A percentile compares a stretch with the other conserved stretches of the same genome.
phyloP scores from a whole-genome alignment of 1,284 basidiomycete genomes.

The Heimioporus punctisporus region DNA sequence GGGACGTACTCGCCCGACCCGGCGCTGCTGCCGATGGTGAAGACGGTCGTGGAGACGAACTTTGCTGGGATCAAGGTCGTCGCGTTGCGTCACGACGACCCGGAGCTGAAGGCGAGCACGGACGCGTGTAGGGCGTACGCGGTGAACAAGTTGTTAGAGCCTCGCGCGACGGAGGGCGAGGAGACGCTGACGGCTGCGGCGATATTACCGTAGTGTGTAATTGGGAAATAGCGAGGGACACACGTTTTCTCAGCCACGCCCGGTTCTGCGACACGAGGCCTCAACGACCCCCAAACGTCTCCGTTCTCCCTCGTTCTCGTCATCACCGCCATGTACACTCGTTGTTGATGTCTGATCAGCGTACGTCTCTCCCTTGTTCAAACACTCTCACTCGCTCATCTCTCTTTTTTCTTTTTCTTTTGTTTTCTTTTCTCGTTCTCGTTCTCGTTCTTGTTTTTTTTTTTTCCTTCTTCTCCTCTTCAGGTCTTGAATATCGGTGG shows the following conservation, averaged over 20 bases:
- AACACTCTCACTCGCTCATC: not conserved
- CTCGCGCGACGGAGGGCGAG: constrained; percentile 50
- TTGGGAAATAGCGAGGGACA: constrained; percentile 30
- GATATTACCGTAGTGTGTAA: constrained; percentile 2
- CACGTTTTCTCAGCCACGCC: constrained; percentile 41
- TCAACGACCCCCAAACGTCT: constrained; percentile 10
- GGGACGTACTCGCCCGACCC: constrained; percentile 75
- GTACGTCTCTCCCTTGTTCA: constrained; percentile 10
- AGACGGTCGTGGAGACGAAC: constrained; percentile 64
- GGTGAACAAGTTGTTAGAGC: constrained; percentile 48
- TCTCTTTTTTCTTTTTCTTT: not conserved
- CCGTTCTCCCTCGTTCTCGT: constrained; percentile 12
- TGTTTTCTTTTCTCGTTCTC: too few relatives aligned
- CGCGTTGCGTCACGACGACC: constrained; percentile 60
- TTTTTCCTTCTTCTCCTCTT: constrained; percentile 2
- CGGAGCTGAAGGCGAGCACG: constrained; percentile 55
- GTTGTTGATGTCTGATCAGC: constrained; percentile 25
- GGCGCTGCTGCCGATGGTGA: constrained; percentile 53
- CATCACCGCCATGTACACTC: constrained; percentile 18
- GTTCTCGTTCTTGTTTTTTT: too few relatives aligned
- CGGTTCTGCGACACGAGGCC: constrained; percentile 32
- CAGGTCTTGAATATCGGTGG: constrained; percentile 35
- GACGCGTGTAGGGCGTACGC: constrained; percentile 71
- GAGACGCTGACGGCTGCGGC: constrained; percentile 41
- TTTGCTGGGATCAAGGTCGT: constrained; percentile 65